Evolutionary conservation across 768 basidiomycete species (phyloP).

Genomic region (Arthromyces matolae): DNA sequence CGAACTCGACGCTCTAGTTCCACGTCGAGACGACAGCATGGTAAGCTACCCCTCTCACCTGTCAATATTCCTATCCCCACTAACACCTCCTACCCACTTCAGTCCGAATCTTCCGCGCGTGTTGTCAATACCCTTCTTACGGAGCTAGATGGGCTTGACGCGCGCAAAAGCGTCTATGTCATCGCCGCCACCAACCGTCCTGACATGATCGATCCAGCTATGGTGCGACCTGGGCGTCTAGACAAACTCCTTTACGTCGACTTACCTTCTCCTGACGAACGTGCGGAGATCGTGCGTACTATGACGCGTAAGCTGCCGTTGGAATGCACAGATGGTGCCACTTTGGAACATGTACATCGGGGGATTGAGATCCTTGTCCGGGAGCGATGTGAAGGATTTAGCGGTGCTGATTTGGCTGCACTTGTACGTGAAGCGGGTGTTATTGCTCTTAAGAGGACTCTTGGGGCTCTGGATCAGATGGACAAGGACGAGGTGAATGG

Average conservation of each 20-base stretch:
- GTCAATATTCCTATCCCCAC: background rate
- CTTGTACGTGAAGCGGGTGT: constrained; percentile 90
- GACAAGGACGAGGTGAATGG: constrained; percentile 30
- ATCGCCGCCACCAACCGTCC: constrained; percentile 94
- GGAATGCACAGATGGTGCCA: constrained; percentile 20
- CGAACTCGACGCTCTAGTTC: constrained; percentile 89
- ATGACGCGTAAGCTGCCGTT: constrained; percentile 71
- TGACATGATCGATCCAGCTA: constrained; percentile 97
- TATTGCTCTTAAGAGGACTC: constrained; percentile 62
- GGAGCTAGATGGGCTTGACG: constrained; percentile 89
- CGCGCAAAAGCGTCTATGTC: constrained; percentile 84
- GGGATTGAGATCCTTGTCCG: constrained; percentile 47
- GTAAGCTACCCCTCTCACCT: constrained; percentile 38
- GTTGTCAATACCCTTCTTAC: constrained; percentile 94
- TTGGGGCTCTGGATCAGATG: constrained; percentile 67
- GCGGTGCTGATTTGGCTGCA: constrained; percentile 87
- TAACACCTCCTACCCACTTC: constrained; percentile 7
- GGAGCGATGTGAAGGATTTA: constrained; percentile 78
- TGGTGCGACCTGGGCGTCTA: constrained; percentile 93
- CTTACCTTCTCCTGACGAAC: constrained; percentile 68
- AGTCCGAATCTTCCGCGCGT: constrained; percentile 91
- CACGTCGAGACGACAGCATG: constrained; percentile 83
- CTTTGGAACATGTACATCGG: constrained; percentile 19
- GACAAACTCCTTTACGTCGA: constrained; percentile 95
- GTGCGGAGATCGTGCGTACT: constrained; percentile 81